These are phyloP conservation scores for Cytospora schulzeri DNA, from an alignment of 2,329 filamentous ascomycete species.

Conservation along the genomic window DNA sequence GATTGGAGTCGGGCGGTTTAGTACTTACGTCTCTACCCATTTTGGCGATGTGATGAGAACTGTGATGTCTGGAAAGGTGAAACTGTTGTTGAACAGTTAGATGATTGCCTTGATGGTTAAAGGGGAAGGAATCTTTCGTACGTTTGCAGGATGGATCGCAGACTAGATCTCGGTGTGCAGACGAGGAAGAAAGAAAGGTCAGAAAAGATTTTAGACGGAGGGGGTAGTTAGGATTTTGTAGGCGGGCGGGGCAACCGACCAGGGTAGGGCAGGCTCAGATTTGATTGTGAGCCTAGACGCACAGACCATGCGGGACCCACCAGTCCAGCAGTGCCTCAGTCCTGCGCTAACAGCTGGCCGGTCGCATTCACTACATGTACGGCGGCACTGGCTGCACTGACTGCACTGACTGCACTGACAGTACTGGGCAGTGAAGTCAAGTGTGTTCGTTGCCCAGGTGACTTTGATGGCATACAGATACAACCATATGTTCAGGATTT, in stretches of 20 bases:
- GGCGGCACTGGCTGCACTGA: background rate
- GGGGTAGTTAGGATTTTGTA: constrained; percentile 26
- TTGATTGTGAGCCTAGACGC: constrained; percentile 20
- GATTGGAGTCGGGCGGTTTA: background rate
- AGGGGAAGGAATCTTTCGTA: constrained; percentile 9
- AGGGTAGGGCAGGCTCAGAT: constrained; percentile 4
- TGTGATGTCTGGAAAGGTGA: constrained; percentile 23
- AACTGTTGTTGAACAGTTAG: constrained; percentile 25
- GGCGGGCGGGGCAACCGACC: constrained; percentile 7
- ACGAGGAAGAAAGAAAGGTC: constrained; percentile 26
- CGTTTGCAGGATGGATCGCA: constrained; percentile 30
- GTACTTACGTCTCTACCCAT: constrained; percentile 25
- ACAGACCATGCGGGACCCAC: constrained; percentile 17
- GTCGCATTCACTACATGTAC: background rate
- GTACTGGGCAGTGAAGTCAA: background rate
- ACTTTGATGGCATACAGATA: background rate
- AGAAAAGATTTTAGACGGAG: constrained; percentile 26
- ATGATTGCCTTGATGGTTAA: constrained; percentile 15
- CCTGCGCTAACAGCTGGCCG: constrained; percentile 8
- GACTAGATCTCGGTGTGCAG: constrained; percentile 28
- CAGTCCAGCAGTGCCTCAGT: background rate
- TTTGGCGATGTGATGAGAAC: constrained; percentile 21
- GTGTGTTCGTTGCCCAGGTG: background rate
- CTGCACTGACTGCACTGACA: background rate
- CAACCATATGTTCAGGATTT: background rate